Percentiles rank a stretch among this genome's conserved stretches.
These are phyloP conservation scores for Eutrema salsugineum DNA, from an alignment of 441 rosid genomes.

Conservation along the genomic window DNA sequence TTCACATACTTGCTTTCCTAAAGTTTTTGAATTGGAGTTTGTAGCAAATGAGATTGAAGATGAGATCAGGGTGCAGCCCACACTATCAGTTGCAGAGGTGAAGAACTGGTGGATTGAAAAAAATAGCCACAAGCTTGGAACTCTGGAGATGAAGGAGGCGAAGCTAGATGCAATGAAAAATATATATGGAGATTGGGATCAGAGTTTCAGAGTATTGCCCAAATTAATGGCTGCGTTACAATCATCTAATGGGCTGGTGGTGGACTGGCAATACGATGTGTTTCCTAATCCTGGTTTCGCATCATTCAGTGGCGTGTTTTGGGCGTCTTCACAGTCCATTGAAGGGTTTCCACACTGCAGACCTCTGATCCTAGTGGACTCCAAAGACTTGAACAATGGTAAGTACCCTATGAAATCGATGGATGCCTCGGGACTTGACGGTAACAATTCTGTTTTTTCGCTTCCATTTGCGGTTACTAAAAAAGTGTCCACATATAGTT, in stretches of 20 bases:
- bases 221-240: not conserved
- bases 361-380: not conserved
- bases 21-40: not conserved
- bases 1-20: not conserved
- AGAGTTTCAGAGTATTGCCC: not conserved
- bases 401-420: not conserved
- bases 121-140: not conserved
- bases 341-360: not conserved
- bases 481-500: not conserved
- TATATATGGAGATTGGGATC: not conserved
- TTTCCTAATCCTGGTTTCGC: not conserved
- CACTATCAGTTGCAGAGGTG: not conserved
- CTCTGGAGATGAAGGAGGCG: not conserved
- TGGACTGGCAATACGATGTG: not conserved
- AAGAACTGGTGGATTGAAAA: not conserved
- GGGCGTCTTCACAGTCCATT: not conserved
- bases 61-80: not conserved
- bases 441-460: accelerated
- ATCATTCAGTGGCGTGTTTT: not conserved
- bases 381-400: not conserved
- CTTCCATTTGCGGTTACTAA: not conserved
- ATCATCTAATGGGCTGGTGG: not conserved
- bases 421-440: not conserved
- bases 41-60: not conserved
- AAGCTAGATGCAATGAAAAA: not conserved